Percentiles rank a stretch among this genome's conserved stretches.
Conservation (phyloP, 768 basidiomycete species). For the Phallus indusiatus region DNA sequence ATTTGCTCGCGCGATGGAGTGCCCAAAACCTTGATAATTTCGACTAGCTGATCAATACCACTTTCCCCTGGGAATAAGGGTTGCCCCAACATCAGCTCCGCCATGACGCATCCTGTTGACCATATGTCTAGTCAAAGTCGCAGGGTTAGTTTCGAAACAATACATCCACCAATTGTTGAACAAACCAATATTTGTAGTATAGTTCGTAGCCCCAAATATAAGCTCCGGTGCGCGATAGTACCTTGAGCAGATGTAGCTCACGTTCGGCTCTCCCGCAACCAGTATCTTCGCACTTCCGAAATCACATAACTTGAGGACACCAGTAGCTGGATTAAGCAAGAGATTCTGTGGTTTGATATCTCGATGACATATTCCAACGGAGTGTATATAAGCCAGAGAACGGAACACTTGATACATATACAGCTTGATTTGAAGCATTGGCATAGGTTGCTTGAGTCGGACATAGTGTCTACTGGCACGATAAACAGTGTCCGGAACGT, state of each 20-base stretch:
- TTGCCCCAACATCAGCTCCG: slow-evolving; percentile 97
- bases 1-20: slow-evolving; percentile 98
- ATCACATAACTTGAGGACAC: slow-evolving; percentile 95
- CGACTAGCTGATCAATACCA: slow-evolving; percentile 97
- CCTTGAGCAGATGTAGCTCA: slow-evolving; percentile 98
- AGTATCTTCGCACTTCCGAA: slow-evolving; percentile 99
- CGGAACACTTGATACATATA: slow-evolving; percentile 99
- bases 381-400: slow-evolving; percentile 98
- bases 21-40: slow-evolving; percentile 99
- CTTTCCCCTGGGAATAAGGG: slow-evolving; percentile 98
- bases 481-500: slow-evolving; percentile 98
- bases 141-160: background rate
- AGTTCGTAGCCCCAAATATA: slow-evolving; percentile 99
- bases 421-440: slow-evolving; percentile 98
- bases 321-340: slow-evolving; percentile 92
- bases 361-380: slow-evolving; percentile 98
- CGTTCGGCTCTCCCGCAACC: slow-evolving; percentile 95
- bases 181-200: slow-evolving; percentile 97
- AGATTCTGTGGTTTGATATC: slow-evolving; percentile 99
- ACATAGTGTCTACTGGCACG: slow-evolving; percentile 98
- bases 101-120: slow-evolving; percentile 99
- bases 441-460: slow-evolving; percentile 99
- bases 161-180: slow-evolving; percentile 13
- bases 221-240: slow-evolving; percentile 99
- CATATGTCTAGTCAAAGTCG: slow-evolving; percentile 66